These are phyloP conservation scores for Coemansia sp. DNA, from an alignment of 192 early-diverging fungal genomes.

Conservation along the genomic window DNA sequence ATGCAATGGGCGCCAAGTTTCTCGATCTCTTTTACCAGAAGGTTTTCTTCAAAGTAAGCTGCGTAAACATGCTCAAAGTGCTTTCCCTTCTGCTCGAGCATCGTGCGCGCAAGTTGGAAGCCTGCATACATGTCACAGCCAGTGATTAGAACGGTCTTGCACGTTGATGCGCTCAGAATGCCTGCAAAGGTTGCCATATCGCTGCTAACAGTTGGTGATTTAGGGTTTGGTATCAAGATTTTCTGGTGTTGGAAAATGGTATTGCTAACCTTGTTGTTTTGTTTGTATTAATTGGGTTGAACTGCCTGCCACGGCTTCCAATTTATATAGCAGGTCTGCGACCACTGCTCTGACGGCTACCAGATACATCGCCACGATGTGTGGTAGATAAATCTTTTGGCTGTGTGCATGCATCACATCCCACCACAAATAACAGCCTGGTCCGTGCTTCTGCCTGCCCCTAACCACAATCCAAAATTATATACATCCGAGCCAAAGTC, in stretches of 20 bases:
- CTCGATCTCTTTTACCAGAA: conserved; percentile 38
- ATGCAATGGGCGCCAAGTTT: conserved; percentile 29
- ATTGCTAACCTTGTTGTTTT: not conserved
- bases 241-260: not conserved
- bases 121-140: conserved; percentile 46
- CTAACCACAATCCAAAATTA: no score
- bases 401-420: no score
- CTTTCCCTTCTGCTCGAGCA: conserved; percentile 31
- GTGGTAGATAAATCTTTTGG: no score
- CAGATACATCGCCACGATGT: no score
- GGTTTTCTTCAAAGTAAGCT: conserved; percentile 31
- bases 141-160: conserved; percentile 41
- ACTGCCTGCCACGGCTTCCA: no score
- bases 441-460: no score
- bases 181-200: conserved; percentile 38
- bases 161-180: conserved; percentile 21
- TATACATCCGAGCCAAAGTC: no score
- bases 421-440: no score
- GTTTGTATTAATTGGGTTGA: not conserved
- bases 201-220: not conserved
- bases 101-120: conserved; percentile 26
- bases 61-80: conserved; percentile 28
- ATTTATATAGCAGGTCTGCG: no score
- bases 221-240: not conserved
- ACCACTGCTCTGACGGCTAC: no score